These are phyloP conservation scores for Pholiota microspora DNA, from an alignment of 768 basidiomycete genomes.

Conservation along the genomic window DNA sequence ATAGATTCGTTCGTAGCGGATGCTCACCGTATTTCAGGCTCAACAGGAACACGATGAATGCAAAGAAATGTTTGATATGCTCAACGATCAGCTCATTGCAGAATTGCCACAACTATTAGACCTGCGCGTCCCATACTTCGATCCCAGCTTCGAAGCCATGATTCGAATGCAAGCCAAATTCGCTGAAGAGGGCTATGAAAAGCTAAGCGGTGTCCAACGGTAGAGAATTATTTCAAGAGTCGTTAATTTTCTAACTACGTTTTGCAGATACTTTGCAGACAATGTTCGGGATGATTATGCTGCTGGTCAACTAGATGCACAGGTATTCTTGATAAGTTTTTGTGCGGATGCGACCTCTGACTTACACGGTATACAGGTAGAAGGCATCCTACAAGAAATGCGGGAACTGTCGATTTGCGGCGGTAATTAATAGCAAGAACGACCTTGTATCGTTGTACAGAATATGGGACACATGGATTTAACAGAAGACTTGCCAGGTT, in stretches of 20 bases:
- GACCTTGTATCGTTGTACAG: conserved; percentile 3
- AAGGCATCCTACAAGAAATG: conserved; percentile 96
- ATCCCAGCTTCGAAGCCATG: conserved; percentile 99
- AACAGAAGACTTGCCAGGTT: background rate
- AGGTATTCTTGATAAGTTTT: conserved; percentile 45
- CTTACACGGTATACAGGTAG: conserved; percentile 54
- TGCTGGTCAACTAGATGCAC: conserved; percentile 91
- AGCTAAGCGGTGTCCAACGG: conserved; percentile 92
- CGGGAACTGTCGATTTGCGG: conserved; percentile 93
- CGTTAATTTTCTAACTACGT: background rate
- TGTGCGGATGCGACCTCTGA: background rate
- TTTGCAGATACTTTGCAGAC: conserved; percentile 79
- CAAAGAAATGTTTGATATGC: conserved; percentile 88
- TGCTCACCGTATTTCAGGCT: conserved; percentile 47
- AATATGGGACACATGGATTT: background rate
- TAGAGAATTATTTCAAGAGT: conserved; percentile 26
- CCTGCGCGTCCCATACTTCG: conserved; percentile 95
- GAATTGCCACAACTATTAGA: conserved; percentile 94
- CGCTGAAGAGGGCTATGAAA: conserved; percentile 98
- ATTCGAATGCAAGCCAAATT: conserved; percentile 97
- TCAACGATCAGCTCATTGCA: conserved; percentile 88
- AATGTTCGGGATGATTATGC: conserved; percentile 95
- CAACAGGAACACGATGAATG: conserved; percentile 96
- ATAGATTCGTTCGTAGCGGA: background rate
- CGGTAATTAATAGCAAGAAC: conserved; percentile 35